Percentiles rank a stretch among this genome's conserved stretches.
Evolutionary conservation across 805 yeast species (phyloP).

Genomic region (Kluyveromyces starmeri): DNA sequence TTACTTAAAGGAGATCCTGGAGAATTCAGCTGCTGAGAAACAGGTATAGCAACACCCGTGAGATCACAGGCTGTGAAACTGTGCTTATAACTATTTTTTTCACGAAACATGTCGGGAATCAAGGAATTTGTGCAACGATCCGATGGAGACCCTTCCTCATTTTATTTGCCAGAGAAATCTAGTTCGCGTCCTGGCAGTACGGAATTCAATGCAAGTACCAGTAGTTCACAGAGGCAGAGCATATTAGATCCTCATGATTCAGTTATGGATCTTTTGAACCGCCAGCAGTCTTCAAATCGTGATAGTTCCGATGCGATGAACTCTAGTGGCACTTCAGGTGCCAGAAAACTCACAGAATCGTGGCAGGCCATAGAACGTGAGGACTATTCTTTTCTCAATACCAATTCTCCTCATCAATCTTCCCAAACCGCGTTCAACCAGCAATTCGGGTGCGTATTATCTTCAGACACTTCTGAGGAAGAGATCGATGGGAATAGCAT

Average conservation of each 20-base stretch:
- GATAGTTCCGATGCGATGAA: neutral
- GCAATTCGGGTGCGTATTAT: constrained; percentile 16
- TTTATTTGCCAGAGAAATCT: too few species aligned
- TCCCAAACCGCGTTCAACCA: constrained; percentile 4
- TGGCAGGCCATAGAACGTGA: constrained; percentile 24
- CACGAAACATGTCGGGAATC: too few species aligned
- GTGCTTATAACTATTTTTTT: too few species aligned
- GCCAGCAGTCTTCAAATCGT: constrained; percentile 1
- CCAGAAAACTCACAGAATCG: constrained; percentile 21
- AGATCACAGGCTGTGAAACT: too few species aligned
- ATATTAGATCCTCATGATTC: constrained; percentile 27
- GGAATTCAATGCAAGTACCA: neutral
- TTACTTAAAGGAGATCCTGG: too few species aligned
- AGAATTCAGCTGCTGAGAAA: too few species aligned
- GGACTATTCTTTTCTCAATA: constrained; percentile 14
- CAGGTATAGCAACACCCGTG: too few species aligned
- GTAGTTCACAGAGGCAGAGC: constrained; percentile 10
- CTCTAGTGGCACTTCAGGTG: neutral
- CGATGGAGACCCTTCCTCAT: too few species aligned
- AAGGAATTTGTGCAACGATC: too few species aligned
- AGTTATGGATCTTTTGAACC: constrained; percentile 20
- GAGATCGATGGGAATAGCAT: constrained; percentile 15
- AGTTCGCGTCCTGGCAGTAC: constrained; percentile 1
- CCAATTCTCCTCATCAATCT: neutral
- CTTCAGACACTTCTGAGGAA: constrained; percentile 28